Evolutionary conservation across 495 filamentous ascomycete species (phyloP), one percentile per base, ranked within the genome.

Genomic region (Xylaria longipes): DNA sequence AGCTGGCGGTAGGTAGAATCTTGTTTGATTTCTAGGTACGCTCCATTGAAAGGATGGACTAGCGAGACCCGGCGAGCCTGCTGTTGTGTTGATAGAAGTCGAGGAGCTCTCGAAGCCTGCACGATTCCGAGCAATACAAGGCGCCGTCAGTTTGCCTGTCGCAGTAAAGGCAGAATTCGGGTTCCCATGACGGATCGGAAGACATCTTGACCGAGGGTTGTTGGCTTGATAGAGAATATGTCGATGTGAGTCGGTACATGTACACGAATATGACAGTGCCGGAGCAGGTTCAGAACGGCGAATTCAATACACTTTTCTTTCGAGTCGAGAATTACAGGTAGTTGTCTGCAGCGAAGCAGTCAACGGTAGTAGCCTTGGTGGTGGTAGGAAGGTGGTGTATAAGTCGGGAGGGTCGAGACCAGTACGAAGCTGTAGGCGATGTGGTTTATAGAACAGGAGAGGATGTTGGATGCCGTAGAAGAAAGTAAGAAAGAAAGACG

Each of bases 161-260:
- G 86, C 95, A 98, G 85, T 91, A 90, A 71, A 98, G 90, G 84
- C 95, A 98, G 88, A 93, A 97, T 81, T 97, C 93, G 73, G 90
- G 92, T 73, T 91, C 94, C 94, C 95, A 98, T 22, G 77, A 79
- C 79, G 93, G 91, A 74, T 92, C 88, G 84, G 90, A 91, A 75
- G 84, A 85, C 84, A 87, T 86, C 74, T 79, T 84, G 79, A 54
- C 64, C 63, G 68, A 41, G 50, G 58, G 65, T 63, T 54, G 52
- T 50, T 31, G 73, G 68, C 74, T 67, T 58, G 54, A 64, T 69
- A 48, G 48, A 27, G 41, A 6, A 11, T 31, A 37, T 46, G 54
- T 60, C 39, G 52, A 52, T 20, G 52, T 68, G 68, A 70, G 69
- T 68, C 65, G 69, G 65, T 75, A 64, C 65, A 69, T 64, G 73